Base-by-base conservation (phyloP, 495 filamentous ascomycete genomes). In the Xylaria curta region DNA sequence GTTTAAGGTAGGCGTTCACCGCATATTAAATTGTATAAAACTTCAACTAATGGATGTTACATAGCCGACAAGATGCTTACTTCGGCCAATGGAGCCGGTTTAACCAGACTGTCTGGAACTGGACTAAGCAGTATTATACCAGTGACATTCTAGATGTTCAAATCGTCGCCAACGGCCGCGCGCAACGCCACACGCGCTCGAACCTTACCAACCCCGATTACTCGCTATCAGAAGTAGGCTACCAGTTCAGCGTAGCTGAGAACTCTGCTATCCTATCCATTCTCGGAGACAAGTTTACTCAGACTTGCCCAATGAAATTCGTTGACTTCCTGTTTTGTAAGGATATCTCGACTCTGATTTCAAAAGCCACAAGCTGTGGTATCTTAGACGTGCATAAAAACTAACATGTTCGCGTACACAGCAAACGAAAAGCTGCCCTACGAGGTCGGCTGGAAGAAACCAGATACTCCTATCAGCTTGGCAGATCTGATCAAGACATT, bases 301-400 rank as follows among this genome's bases (percentile, higher is more conserved):
- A 75, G 7, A 83, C 78, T 0, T 84, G 82, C 8, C 79, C 80
- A 4, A 75, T 81, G 72, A 36, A 24, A 1, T 78, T 77, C 54
- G 81, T 85, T 7, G 80, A 85, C 56, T 87, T 81, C 70, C 75
- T 85, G n/a, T 87, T 87, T 70, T 74, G 84, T 86, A 71, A 75
- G 82, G 42, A 19, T 10, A 56, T 71, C 15, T 36, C n/a, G 36
- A 24, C 47, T 40, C 42, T 72, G 1, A 19, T n/a, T 59, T 19
- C 17, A 40, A 42, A 40, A 7, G 33, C 51, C 38, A 40, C 26
- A 56, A 28, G 26, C 53, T 19, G 26, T 8, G 21, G 26, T 13
- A 56, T 56, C 6, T 59, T 13, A 17, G 24, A 28, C n/a, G 46
- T 42, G 8, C 17, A 60, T 12, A 15, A 1, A 36, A 40, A 47